These are phyloP conservation scores for Microdochium nivale DNA, from an alignment of 2,329 filamentous ascomycete genomes.

Conservation along the genomic window DNA sequence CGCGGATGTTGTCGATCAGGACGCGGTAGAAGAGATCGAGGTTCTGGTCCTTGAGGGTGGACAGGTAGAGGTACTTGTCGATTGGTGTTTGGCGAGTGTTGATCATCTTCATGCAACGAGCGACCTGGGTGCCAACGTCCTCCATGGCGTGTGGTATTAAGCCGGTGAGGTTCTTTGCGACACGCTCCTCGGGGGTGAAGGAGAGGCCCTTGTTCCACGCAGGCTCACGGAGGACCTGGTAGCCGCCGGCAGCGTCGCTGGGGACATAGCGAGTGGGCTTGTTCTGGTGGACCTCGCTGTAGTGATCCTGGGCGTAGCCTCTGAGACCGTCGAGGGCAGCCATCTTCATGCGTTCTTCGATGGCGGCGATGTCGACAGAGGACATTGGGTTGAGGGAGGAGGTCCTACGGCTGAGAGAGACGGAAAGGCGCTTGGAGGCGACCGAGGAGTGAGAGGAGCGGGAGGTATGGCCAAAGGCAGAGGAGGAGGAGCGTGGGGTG, in stretches of 20 bases:
- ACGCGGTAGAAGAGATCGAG: conserved; percentile 77
- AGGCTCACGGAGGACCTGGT: conserved; percentile 53
- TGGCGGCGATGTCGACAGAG: conserved; percentile 44
- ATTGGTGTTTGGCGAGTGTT: conserved; percentile 59
- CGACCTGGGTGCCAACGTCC: conserved; percentile 49
- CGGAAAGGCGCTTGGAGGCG: conserved; percentile 41
- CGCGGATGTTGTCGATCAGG: conserved; percentile 66
- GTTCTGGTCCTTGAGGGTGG: conserved; percentile 65
- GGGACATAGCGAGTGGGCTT: conserved; percentile 43
- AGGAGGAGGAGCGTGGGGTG: conserved; percentile 46
- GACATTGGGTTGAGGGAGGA: conserved; percentile 47
- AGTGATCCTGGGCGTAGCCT: conserved; percentile 50
- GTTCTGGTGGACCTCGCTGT: conserved; percentile 45
- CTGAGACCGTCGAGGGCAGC: conserved; percentile 50
- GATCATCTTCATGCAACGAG: conserved; percentile 66
- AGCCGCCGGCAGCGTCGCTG: conserved; percentile 44
- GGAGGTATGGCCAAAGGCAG: conserved; percentile 35
- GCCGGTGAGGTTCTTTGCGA: conserved; percentile 56
- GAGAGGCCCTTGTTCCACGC: conserved; percentile 60
- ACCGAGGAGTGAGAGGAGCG: conserved; percentile 41
- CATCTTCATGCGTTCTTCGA: conserved; percentile 53
- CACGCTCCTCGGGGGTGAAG: conserved; percentile 55
- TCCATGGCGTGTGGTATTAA: conserved; percentile 58
- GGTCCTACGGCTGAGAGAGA: conserved; percentile 39
- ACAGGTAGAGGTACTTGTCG: conserved; percentile 80